phyloP scores from a whole-genome alignment of 495 filamentous ascomycete genomes.

The Aspergillus taichungensis region DNA sequence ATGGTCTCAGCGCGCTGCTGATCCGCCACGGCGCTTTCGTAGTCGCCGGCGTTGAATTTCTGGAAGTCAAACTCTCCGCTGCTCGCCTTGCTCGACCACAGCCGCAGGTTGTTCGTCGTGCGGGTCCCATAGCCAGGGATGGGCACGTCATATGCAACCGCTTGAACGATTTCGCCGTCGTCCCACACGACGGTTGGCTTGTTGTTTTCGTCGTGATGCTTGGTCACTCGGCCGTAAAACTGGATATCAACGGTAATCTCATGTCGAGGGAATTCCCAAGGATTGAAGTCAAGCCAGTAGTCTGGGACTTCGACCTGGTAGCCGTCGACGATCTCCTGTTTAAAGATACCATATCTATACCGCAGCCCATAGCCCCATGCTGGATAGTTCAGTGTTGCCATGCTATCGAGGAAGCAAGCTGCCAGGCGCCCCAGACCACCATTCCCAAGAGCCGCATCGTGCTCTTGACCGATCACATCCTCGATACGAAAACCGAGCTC shows the following conservation, averaged over 20 bases:
- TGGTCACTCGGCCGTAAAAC: constrained; percentile 81
- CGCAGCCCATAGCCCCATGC: constrained; percentile 96
- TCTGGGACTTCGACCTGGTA: constrained; percentile 97
- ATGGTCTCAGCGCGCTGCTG: constrained; percentile 96
- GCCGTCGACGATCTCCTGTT: constrained; percentile 95
- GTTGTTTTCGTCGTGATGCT: constrained; percentile 64
- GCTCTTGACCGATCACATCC: constrained; percentile 89
- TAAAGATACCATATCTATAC: constrained; percentile 98
- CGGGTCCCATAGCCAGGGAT: constrained; percentile 83
- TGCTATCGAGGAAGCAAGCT: constrained; percentile 91
- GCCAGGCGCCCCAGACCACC: constrained; percentile 91
- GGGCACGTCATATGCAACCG: constrained; percentile 91
- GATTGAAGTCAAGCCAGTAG: constrained; percentile 99
- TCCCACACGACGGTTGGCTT: constrained; percentile 71
- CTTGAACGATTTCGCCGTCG: constrained; percentile 84
- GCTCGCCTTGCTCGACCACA: constrained; percentile 96
- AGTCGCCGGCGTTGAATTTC: constrained; percentile 97
- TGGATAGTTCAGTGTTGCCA: constrained; percentile 88
- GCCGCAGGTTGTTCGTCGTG: constrained; percentile 90
- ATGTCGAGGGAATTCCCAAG: constrained; percentile 95
- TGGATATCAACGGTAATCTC: constrained; percentile 93
- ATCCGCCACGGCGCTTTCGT: constrained; percentile 92
- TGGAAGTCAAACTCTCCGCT: constrained; percentile 98
- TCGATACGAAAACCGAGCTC: constrained; percentile 96
- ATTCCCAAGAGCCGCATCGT: constrained; percentile 93